Evolutionary conservation across 2,329 filamentous ascomycete species (phyloP), one percentile per base, ranked within the genome.

Genomic region (Aspergillus sp.): DNA sequence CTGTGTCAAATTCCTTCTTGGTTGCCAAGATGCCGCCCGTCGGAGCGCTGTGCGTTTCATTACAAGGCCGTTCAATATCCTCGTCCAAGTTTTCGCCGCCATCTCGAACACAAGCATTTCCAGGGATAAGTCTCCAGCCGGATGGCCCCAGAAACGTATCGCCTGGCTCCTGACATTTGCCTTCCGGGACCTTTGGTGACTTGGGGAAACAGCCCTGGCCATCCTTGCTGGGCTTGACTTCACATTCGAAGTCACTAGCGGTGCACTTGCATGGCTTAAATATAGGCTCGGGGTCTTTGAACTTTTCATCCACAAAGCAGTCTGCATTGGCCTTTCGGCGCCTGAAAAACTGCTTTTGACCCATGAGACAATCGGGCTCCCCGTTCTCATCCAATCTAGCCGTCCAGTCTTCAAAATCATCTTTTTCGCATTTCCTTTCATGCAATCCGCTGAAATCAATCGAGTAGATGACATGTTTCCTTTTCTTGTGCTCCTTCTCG

Each of bases 101-200:
- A 12, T 79, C 73, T 51, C 85, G 80, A 65, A 86, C 84, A 75
- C 91, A 94, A 24, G 84, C 84, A 73, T 94, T 89, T 26, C 90
- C 91, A 0, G 95, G 94, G 61, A 99, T 98, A 66, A 94, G 83
- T 60, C 94, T 88, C 85, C 92, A 99, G 26, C 95, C 95, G 31
- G 93, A 96, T 3, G 90, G 90, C 12, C 92, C 95, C 76, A 84
- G 87, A 77, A 92, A 99, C 2, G 81, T 92, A 59, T 89, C 89
- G 9, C 88, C 85, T 3, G 84, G 81, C 47, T 87, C 84, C 70
- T 90, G 86, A 76, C 95, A 99, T 29, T 85, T 84, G 7, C 86
- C 91, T 51, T 90, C 84, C 0, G 93, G 92, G 2, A 87, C 80
- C 2, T 81, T 73, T 49, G 96, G 74, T 3, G 84, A 80, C 0